Base-by-base conservation (phyloP, 192 early-diverging fungal genomes). In the Martensiomyces pterosporus region DNA sequence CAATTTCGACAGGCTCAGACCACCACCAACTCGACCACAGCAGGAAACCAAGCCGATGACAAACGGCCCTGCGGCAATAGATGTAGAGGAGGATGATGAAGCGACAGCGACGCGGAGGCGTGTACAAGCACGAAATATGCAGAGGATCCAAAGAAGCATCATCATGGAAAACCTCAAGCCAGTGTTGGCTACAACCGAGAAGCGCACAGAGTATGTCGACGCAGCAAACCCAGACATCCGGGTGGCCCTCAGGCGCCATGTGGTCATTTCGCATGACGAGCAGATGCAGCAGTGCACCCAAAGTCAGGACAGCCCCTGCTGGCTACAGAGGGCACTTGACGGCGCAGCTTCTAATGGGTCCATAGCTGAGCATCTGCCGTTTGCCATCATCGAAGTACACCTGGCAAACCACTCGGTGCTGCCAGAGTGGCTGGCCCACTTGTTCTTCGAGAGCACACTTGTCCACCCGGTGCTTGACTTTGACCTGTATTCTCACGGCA, bases 381-480 rank as follows among this genome's bases (percentile, higher is more conserved):
- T 70, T 17, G 60, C 40, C 17, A 2, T 57, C 0, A 47, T 70
- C 15, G 69, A 73, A 25, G 49, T 73, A 1, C 50, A 73, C 29
- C 38, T 62, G n/a, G 54, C 36, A 18, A 18, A 29, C 3, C n/a
- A 26, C 3, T 14, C 44, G 6, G 48, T 16, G 8, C 43, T 65
- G 58, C 63, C 69, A 12, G 42, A 15, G 14, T 73, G 63, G 62
- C 57, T 73, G 9, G 55, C 58, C 2, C 50, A 61, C 12, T 38
- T 73, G 37, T 65, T 73, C 41, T 73, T 73, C 33, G 69, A 66
- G 4, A 55, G 54, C 43, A 16, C 33, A 5, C 44, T 62, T 15
- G 58, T 66, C 15, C 63, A 56, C 8, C 63, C 69, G 3, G 64
- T 73, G 7, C 53, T 73, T 7, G 69, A 73, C 33, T 73, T 73